Evolutionary conservation across 768 basidiomycete genomes (phyloP), one percentile per base, ranked within the genome.

Genomic region (Lentinus tigrinus): DNA sequence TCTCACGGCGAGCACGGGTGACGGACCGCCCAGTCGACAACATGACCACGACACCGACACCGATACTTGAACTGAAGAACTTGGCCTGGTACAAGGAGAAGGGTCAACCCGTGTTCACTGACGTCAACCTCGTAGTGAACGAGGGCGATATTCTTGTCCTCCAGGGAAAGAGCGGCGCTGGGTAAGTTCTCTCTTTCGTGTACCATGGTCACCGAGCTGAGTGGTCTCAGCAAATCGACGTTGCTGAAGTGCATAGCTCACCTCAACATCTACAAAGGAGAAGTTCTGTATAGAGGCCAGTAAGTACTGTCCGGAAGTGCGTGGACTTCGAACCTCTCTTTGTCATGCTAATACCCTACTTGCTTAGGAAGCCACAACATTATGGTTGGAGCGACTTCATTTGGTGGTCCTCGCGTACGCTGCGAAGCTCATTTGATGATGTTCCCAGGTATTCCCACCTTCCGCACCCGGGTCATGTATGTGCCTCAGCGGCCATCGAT

Each of bases 401-500:
- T 31, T 31, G 31, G 3, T 11, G n/a, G n/a, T n/a, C n/a, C n/a
- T n/a, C 31, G 31, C 31, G 31, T 11, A 31, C 11, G 31, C 31
- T 3, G 31, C 11, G n/a, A 31, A 11, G 31, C 31, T 31, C 31
- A 31, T 11, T 7, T 31, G 11, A 3, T 11, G 11, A 11, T 11
- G 46, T 38, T 52, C 19, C 34, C 66, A 89, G 92, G 89, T 13
- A 82, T 94, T 23, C 91, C 94, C 3, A 68, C 69, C 17, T 96
- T 86, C 73, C 84, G 94, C 50, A 93, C 88, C 0, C 81, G 79
- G 54, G 85, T 96, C 3, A 81, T 87, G 57, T 96, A 96, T 69
- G 86, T 95, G 24, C 93, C 94, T 1, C 94, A 96, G 72, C 78
- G 94, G 39, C 88, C 94, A 0, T 89, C 93, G 1, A 77, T 95